Percentiles rank a stretch among this genome's conserved stretches.
phyloP scores from a whole-genome alignment of 805 yeast species.

The Candida sphagnicola region DNA sequence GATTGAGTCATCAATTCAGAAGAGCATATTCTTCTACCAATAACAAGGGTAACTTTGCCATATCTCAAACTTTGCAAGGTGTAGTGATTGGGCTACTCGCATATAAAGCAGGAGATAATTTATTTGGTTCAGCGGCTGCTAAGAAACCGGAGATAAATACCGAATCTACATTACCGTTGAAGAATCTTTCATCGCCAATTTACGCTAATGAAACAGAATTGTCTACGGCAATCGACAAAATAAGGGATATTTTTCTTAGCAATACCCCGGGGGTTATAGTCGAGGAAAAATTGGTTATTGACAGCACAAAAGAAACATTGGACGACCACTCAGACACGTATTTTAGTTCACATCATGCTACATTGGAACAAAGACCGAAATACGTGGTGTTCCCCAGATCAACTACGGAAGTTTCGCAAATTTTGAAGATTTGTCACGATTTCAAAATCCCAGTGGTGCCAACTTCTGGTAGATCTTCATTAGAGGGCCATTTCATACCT shows the following conservation, averaged over 20 bases:
- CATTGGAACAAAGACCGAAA: constrained; percentile 21
- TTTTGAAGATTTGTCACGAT: constrained; percentile 59
- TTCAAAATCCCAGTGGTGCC: constrained; percentile 71
- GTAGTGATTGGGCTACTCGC: constrained; percentile 4
- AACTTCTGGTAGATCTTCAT: constrained; percentile 71
- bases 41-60: too few species aligned
- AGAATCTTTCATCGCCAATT: constrained; percentile 15
- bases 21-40: too few species aligned
- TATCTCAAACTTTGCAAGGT: too few species aligned
- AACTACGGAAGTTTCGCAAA: constrained; percentile 62
- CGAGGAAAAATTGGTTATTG: constrained; percentile 17
- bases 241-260: constrained; percentile 11
- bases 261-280: constrained; percentile 11
- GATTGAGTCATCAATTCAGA: too few species aligned
- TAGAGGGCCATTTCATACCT: constrained; percentile 78
- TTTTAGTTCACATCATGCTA: constrained; percentile 32
- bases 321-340: constrained; percentile 29
- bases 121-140: background rate
- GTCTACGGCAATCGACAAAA: constrained; percentile 19
- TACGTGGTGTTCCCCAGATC: constrained; percentile 58
- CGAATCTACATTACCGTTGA: constrained; percentile 15
- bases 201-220: constrained; percentile 19
- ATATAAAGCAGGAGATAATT: background rate
- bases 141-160: background rate
- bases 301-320: constrained; percentile 19